These are phyloP conservation scores for Eucalyptus fibrosa DNA, from an alignment of 345 rosid genomes.

Conservation along the genomic window DNA sequence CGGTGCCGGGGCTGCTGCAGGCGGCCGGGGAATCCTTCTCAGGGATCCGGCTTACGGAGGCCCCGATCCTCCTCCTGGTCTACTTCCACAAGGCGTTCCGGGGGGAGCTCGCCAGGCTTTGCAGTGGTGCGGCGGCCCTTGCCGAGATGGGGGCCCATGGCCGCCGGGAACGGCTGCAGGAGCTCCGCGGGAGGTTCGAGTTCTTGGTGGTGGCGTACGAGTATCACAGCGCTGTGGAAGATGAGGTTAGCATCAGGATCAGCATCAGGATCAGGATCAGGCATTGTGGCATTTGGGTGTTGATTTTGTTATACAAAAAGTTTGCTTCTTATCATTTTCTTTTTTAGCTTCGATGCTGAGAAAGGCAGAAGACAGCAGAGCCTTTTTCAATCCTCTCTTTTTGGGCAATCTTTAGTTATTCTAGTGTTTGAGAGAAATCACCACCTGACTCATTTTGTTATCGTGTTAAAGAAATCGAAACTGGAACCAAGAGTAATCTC, in stretches of 20 bases:
- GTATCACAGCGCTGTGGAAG: slow-evolving; percentile 65
- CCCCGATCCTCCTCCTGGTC: slow-evolving; percentile 55
- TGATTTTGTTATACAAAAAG: background rate
- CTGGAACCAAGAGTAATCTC: background rate
- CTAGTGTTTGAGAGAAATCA: background rate
- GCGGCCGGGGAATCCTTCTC: background rate
- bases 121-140: slow-evolving; percentile 16
- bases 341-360: background rate
- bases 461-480: background rate
- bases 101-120: slow-evolving; percentile 44
- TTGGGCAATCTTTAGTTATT: background rate
- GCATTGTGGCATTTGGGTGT: background rate
- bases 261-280: background rate
- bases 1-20: background rate
- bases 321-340: background rate
- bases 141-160: slow-evolving; percentile 1
- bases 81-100: slow-evolving; percentile 63
- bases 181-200: slow-evolving; percentile 38
- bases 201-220: slow-evolving; percentile 52
- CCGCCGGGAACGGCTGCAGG: slow-evolving; percentile 3
- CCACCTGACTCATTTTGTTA: background rate
- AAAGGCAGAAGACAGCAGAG: background rate
- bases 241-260: slow-evolving; percentile 38
- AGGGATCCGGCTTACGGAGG: slow-evolving; percentile 19
- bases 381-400: background rate